A percentile compares a stretch with the other conserved stretches of the same genome.
Evolutionary conservation across 2,329 filamentous ascomycete genomes (phyloP).

Genomic region (Emmonsiellopsis sp.): DNA sequence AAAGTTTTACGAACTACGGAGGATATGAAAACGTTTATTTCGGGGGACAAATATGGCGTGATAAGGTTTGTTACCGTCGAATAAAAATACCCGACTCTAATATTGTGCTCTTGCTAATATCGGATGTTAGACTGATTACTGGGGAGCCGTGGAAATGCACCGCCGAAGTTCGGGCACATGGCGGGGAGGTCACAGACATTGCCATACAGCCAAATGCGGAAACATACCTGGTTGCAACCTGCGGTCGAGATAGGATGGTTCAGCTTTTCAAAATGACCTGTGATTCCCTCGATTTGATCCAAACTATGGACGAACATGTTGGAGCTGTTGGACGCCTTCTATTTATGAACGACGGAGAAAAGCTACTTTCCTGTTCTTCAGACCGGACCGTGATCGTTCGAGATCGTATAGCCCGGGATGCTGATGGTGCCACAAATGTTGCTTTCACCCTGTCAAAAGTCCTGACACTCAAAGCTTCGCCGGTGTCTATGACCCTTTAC

Average conservation of each 20-base stretch:
- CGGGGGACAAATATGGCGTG: conserved; percentile 80
- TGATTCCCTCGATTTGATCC: conserved; percentile 64
- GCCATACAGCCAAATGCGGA: conserved; percentile 56
- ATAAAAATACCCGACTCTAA: not conserved
- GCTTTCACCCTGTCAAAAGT: conserved; percentile 70
- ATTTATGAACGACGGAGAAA: conserved; percentile 61
- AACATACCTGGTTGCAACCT: conserved; percentile 65
- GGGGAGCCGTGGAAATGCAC: conserved; percentile 50
- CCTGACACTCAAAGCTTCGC: conserved; percentile 76
- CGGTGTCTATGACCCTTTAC: conserved; percentile 70
- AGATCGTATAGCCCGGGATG: conserved; percentile 62
- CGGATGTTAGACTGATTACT: conserved; percentile 20
- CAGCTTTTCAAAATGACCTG: conserved; percentile 67
- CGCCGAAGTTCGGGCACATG: conserved; percentile 75
- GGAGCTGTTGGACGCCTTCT: conserved; percentile 73
- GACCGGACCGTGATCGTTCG: conserved; percentile 82
- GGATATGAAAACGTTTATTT: conserved; percentile 59
- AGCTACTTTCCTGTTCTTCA: conserved; percentile 74
- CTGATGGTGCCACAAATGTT: conserved; percentile 45
- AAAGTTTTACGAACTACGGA: conserved; percentile 51
- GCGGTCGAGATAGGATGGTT: conserved; percentile 80
- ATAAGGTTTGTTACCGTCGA: conserved; percentile 42
- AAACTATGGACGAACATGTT: conserved; percentile 87
- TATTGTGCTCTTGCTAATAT: conserved; percentile 13
- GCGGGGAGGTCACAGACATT: conserved; percentile 75